Evolutionary conservation across 306 rosid species (phyloP), one percentile per base, ranked within the genome.

Genomic region (Pachyrhizus erosus): DNA sequence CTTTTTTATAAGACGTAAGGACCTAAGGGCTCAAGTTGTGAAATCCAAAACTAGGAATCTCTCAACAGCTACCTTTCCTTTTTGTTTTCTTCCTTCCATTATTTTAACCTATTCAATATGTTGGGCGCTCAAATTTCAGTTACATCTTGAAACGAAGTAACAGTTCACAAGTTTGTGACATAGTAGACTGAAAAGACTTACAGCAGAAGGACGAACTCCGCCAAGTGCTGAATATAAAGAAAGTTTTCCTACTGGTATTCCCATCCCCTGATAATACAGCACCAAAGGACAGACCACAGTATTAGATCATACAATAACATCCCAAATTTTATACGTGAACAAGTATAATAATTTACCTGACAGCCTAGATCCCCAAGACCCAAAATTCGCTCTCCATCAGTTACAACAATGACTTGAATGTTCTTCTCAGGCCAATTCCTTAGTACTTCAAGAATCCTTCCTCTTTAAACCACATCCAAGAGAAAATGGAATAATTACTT

Each of bases 351-450:
- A 78, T 18, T 81, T 87, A 96, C 98, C 87, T 96, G 99, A 83
- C 97, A 96, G 33, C 99, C 99, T 77, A 96, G 98, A 87, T 96
- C 98, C 24, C 99, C 99, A 11, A 96, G 92, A 52, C 99, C 99
- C 83, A 96, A 70, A 82, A 96, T 96, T 52, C 98, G 89, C 85
- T 96, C 99, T 75, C 98, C 99, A 3, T 96, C 99, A 34, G 99
- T 96, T 34, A 96, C 99, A 83, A 96, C 99, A 75, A 96, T 91
- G 86, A 96, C 99, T 91, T 96, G 97, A 85, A 96, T 92, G 85
- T 93, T 84, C 91, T 73, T 93, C 91, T 96, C 92, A 27, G 99
- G 99, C 99, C 99, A 96, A 89, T 93, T 93, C 88, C 97, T 89
- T 83, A 96, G 87, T 49, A 96, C 98, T 84, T 96, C 97, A 82